A percentile compares a stretch with the other conserved stretches of the same genome.
These are phyloP conservation scores for Rhizopogon sp. DNA, from an alignment of 768 basidiomycete genomes.

Conservation along the genomic window DNA sequence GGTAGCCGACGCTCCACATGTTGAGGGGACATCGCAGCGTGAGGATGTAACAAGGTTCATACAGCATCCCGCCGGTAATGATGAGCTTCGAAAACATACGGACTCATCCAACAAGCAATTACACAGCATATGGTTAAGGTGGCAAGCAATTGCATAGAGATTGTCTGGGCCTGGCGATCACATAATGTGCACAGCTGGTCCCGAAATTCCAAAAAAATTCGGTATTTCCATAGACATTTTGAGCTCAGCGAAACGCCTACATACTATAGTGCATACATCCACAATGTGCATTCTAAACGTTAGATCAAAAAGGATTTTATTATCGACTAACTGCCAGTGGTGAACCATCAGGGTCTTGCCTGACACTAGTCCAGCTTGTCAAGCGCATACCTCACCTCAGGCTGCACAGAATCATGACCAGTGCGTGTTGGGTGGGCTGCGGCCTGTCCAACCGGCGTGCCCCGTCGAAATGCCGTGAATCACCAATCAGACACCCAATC, in stretches of 20 bases:
- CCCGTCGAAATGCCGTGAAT: too few relatives aligned
- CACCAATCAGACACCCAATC: too few relatives aligned
- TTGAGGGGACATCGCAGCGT: not conserved
- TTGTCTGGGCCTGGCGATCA: not conserved
- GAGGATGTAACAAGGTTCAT: not conserved
- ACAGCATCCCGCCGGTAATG: conserved; percentile 2
- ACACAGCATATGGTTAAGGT: not conserved
- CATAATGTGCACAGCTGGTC: not conserved
- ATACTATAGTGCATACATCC: not conserved
- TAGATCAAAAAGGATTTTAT: too few relatives aligned
- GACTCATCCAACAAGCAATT: not conserved
- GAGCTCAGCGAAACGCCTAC: not conserved
- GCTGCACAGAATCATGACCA: too few relatives aligned
- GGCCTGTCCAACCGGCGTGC: too few relatives aligned
- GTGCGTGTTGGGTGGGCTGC: too few relatives aligned
- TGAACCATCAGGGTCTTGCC: too few relatives aligned
- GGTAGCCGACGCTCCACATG: not conserved
- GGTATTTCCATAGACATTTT: not conserved
- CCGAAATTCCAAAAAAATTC: not conserved
- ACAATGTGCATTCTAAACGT: too few relatives aligned
- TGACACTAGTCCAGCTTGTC: too few relatives aligned
- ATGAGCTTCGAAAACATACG: not conserved
- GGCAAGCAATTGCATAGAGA: not conserved
- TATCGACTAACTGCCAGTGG: too few relatives aligned
- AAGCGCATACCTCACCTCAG: too few relatives aligned